Evolutionary conservation across 495 filamentous ascomycete species (phyloP).

Genomic region (Penicillium coprophilum): DNA sequence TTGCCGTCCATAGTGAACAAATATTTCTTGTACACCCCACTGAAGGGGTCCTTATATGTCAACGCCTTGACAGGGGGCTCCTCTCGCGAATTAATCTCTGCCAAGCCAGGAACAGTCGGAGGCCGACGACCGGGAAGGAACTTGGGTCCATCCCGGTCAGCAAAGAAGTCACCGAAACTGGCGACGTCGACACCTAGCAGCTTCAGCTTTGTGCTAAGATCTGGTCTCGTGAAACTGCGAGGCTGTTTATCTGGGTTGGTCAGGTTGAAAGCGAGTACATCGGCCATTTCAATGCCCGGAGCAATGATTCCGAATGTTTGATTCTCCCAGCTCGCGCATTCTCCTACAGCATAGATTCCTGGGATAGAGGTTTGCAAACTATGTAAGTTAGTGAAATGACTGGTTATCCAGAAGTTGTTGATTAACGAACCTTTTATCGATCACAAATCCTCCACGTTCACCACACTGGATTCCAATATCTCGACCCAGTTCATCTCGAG

Average conservation of each 20-base stretch:
- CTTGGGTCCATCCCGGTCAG: constrained; percentile 83
- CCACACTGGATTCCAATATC: constrained; percentile 72
- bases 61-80: constrained; percentile 74
- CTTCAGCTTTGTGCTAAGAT: constrained; percentile 93
- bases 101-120: constrained; percentile 17
- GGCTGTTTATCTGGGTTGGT: constrained; percentile 76
- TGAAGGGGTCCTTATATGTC: constrained; percentile 91
- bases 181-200: constrained; percentile 92
- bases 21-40: constrained; percentile 96
- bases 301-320: constrained; percentile 94
- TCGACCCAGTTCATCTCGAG: constrained; percentile 77
- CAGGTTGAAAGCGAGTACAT: constrained; percentile 92
- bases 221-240: constrained; percentile 76
- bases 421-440: constrained; percentile 54
- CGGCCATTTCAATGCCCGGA: constrained; percentile 94
- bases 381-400: not conserved
- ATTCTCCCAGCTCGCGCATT: constrained; percentile 92
- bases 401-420: too few species aligned
- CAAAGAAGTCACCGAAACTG: constrained; percentile 96
- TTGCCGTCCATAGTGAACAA: constrained; percentile 91
- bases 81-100: constrained; percentile 31
- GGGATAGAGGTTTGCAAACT: constrained; percentile 68
- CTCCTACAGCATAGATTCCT: constrained; percentile 87
- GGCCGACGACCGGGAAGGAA: constrained; percentile 60
- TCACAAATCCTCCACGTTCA: constrained; percentile 73